Conservation (phyloP, 2,329 filamentous ascomycete species). For the Diaporthe capsici region DNA sequence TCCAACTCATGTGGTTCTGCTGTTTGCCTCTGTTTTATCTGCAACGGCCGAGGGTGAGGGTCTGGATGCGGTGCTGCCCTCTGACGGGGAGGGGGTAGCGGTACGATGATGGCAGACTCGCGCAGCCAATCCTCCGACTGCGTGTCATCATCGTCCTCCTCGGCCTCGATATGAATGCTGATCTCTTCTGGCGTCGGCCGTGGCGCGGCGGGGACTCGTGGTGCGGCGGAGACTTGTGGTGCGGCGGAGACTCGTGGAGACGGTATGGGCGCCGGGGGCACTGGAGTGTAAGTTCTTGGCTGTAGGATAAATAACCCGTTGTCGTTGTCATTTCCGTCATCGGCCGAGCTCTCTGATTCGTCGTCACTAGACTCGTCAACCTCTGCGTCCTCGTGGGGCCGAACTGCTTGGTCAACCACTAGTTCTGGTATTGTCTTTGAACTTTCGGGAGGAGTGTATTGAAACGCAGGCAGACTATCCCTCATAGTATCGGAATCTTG, state of each 20-base stretch:
- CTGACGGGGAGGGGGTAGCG: conserved; percentile 16
- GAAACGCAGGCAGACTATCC: conserved; percentile 49
- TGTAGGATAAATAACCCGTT: conserved; percentile 67
- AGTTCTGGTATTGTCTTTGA: conserved; percentile 41
- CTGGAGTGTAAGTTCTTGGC: conserved; percentile 70
- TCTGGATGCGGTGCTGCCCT: conserved; percentile 16
- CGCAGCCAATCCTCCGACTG: conserved; percentile 35
- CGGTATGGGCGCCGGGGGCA: conserved; percentile 61
- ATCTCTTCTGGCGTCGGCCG: conserved; percentile 40
- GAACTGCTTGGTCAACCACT: conserved; percentile 27
- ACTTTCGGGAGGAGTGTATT: conserved; percentile 46
- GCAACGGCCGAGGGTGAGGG: conserved; percentile 34
- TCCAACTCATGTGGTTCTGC: conserved; percentile 45
- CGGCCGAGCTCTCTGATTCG: conserved; percentile 25
- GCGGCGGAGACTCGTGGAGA: conserved; percentile 57
- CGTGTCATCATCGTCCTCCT: conserved; percentile 36
- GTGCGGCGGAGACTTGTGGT: conserved; percentile 52
- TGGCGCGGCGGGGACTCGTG: not conserved
- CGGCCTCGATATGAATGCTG: conserved; percentile 41
- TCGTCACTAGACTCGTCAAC: conserved; percentile 33
- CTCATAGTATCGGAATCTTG: conserved; percentile 46
- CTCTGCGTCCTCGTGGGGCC: conserved; percentile 15
- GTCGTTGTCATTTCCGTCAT: conserved; percentile 46
- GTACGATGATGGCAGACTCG: conserved; percentile 39
- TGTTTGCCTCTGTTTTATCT: conserved; percentile 38